A percentile compares a stretch with the other conserved stretches of the same genome.
phyloP scores from a whole-genome alignment of 1,284 basidiomycete genomes.

The Apiotrichum sp. region DNA sequence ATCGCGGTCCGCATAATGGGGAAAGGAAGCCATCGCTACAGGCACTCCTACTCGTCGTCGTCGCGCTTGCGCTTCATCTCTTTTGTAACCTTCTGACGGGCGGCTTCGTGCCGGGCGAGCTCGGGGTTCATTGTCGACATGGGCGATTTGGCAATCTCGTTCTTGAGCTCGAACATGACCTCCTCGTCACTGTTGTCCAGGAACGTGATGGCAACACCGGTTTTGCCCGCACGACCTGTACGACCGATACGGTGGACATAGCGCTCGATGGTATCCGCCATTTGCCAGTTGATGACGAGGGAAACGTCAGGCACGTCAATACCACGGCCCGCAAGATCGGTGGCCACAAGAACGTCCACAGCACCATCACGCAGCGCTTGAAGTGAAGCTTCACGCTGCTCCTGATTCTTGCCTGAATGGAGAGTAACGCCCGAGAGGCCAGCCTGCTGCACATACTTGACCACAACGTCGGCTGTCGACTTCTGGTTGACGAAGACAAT shows the following conservation, averaged over 20 bases:
- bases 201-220: conserved; percentile 89
- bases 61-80: conserved; percentile 64
- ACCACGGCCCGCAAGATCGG: conserved; percentile 94
- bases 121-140: conserved; percentile 83
- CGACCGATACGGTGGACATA: conserved; percentile 93
- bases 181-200: conserved; percentile 92
- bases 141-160: conserved; percentile 84
- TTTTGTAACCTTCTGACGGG: conserved; percentile 76
- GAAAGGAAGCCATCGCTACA: too few relatives aligned
- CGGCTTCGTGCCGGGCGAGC: conserved; percentile 79
- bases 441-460: conserved; percentile 78
- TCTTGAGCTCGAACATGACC: conserved; percentile 70
- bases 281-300: conserved; percentile 94
- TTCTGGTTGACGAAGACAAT: conserved; percentile 99
- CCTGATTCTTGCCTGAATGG: conserved; percentile 96
- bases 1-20: too few relatives aligned
- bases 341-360: conserved; percentile 83
- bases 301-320: conserved; percentile 94
- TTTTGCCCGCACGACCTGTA: conserved; percentile 94
- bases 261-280: conserved; percentile 90
- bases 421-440: conserved; percentile 78
- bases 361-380: conserved; percentile 78
- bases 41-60: conserved; percentile 9
- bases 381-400: conserved; percentile 88
- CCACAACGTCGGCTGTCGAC: conserved; percentile 94